Percentiles rank a stretch among this genome's conserved stretches.
Conservation (phyloP, 345 rosid species). For the Sisymbrium altissimum region DNA sequence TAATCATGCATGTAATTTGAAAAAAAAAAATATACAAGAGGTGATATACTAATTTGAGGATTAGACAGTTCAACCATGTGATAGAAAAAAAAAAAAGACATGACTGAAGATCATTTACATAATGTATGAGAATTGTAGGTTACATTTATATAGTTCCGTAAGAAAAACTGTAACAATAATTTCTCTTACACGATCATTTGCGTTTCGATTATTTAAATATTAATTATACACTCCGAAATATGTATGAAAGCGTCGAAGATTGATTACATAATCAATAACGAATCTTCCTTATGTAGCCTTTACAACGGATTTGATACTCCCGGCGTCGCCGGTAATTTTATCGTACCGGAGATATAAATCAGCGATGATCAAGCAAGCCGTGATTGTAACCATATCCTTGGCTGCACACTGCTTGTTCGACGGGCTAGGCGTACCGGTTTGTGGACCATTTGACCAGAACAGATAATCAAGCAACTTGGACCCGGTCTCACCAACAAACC, state of each 20-base stretch:
- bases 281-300: conserved; percentile 34
- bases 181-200: background rate
- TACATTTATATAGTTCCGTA: too few relatives aligned
- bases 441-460: conserved; percentile 89
- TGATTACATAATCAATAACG: background rate
- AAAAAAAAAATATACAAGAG: too few relatives aligned
- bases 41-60: too few relatives aligned
- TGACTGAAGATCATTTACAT: too few relatives aligned
- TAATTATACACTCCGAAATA: background rate
- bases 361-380: conserved; percentile 57
- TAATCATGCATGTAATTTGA: too few relatives aligned
- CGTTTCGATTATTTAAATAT: background rate
- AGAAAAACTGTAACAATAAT: background rate
- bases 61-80: too few relatives aligned
- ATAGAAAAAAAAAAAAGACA: too few relatives aligned
- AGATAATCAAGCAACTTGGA: conserved; percentile 47
- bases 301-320: conserved; percentile 51
- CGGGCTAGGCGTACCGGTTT: conserved; percentile 58
- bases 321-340: conserved; percentile 40
- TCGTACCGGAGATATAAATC: conserved; percentile 60
- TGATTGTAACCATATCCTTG: conserved; percentile 60
- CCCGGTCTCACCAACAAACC: conserved; percentile 55
- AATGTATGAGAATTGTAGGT: too few relatives aligned
- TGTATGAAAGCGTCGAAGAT: background rate
- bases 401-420: conserved; percentile 82